These are phyloP conservation scores for Fusarium xyrophilum DNA, from an alignment of 2,329 filamentous ascomycete genomes.

Conservation along the genomic window DNA sequence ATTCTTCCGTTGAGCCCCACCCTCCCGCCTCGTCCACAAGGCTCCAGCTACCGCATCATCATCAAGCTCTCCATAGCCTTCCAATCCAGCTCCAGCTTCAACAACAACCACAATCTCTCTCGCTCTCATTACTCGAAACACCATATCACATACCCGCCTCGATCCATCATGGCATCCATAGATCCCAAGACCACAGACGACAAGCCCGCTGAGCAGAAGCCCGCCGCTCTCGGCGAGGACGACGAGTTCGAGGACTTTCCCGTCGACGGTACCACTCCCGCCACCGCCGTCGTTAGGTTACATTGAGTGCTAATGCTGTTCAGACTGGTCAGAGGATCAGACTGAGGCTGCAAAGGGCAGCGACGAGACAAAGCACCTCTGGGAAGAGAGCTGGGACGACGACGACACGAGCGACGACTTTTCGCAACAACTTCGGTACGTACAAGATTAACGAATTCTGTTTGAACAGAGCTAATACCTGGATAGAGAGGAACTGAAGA, in stretches of 20 bases:
- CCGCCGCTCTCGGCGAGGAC: constrained; percentile 85
- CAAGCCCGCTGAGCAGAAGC: constrained; percentile 40
- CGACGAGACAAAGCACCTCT: constrained; percentile 78
- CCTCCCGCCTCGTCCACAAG: constrained; percentile 24
- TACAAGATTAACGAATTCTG: constrained; percentile 22
- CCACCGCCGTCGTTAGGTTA: accelerated
- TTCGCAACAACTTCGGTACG: constrained; percentile 89
- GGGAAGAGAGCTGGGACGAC: constrained; percentile 99
- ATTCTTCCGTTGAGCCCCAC: constrained; percentile 26
- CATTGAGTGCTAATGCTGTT: background rate
- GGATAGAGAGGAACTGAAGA: constrained; percentile 86
- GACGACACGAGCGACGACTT: constrained; percentile 98
- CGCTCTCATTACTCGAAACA: background rate
- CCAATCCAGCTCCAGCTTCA: background rate
- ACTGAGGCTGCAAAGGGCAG: constrained; percentile 77
- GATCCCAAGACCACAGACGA: constrained; percentile 40
- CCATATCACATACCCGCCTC: background rate
- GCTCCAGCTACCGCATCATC: constrained; percentile 36
- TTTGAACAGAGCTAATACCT: constrained; percentile 5
- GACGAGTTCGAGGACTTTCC: constrained; percentile 99
- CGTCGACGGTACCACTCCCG: constrained; percentile 74
- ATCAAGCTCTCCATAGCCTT: constrained; percentile 15
- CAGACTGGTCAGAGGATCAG: constrained; percentile 94
- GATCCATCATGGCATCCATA: constrained; percentile 34
- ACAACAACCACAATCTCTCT: background rate